Conservation (phyloP, 805 yeast species). For the Kazachstania psychrophila region DNA sequence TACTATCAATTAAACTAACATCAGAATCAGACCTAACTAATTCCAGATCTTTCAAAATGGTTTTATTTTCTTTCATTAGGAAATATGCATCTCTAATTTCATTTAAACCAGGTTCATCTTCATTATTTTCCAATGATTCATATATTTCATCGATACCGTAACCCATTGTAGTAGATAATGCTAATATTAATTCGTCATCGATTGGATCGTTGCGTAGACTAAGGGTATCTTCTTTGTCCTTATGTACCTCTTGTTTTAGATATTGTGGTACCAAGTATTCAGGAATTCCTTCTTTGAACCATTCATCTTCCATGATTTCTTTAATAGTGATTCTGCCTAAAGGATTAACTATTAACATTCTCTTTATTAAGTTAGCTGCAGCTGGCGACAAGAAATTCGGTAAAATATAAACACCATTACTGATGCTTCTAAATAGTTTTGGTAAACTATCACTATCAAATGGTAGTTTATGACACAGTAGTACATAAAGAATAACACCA, state of each 20-base stretch:
- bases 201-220: constrained; percentile 26
- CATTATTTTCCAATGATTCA: constrained; percentile 48
- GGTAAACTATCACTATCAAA: constrained; percentile 96
- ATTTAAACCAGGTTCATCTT: constrained; percentile 43
- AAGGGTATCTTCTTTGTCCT: constrained; percentile 12
- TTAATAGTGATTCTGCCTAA: constrained; percentile 85
- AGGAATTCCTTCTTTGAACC: constrained; percentile 79
- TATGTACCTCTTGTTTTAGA: constrained; percentile 11
- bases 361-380: constrained; percentile 70
- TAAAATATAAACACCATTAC: constrained; percentile 82
- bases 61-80: constrained; percentile 68
- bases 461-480: constrained; percentile 92
- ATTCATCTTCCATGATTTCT: constrained; percentile 86
- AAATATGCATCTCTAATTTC: constrained; percentile 83
- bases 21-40: constrained; percentile 9
- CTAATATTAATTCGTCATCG: constrained; percentile 68
- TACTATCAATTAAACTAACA: constrained; percentile 21
- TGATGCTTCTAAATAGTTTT: constrained; percentile 81
- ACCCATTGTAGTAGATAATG: constrained; percentile 78
- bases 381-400: constrained; percentile 85
- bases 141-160: constrained; percentile 75
- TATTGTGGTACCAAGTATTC: constrained; percentile 58
- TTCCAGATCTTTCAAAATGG: constrained; percentile 52
- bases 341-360: constrained; percentile 92
- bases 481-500: constrained; percentile 89